phyloP scores from a whole-genome alignment of 2,329 filamentous ascomycete species.

The Pseudogymnoascus sp. region DNA sequence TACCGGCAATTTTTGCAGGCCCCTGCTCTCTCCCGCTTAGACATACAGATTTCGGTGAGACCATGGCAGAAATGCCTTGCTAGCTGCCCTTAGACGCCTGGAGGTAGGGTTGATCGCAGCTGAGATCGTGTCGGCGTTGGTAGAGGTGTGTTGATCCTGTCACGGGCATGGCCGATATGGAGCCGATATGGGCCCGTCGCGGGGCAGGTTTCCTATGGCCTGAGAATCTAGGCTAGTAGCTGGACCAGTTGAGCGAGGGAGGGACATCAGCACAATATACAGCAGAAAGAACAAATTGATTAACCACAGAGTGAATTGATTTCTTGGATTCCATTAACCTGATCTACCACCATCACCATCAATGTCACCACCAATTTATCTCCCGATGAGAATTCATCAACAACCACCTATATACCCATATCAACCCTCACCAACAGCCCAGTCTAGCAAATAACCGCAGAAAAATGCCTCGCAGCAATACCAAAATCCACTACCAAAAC shows the following conservation, averaged over 20 bases:
- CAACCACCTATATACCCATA: background rate
- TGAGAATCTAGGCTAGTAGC: background rate
- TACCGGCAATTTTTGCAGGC: slow-evolving; percentile 15
- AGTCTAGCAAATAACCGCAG: background rate
- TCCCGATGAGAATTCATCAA: background rate
- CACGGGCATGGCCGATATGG: background rate
- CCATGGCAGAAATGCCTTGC: background rate
- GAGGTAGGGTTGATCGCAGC: background rate
- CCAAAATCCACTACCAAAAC: background rate
- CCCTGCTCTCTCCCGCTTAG: slow-evolving; percentile 11
- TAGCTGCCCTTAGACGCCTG: background rate
- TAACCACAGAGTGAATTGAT: background rate
- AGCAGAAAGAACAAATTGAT: too few species aligned
- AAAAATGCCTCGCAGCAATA: background rate
- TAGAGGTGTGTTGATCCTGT: background rate
- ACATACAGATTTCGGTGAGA: background rate
- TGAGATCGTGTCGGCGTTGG: background rate
- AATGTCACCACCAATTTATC: background rate
- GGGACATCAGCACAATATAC: background rate
- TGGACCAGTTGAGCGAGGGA: background rate
- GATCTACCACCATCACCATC: background rate
- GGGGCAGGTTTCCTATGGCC: background rate
- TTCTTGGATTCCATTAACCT: background rate
- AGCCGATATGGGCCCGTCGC: background rate
- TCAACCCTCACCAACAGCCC: background rate